A percentile compares a stretch with the other conserved stretches of the same genome.
Evolutionary conservation across 352 stramenopile genomes (phyloP).

Genomic region (Globisporangium orthogonon): DNA sequence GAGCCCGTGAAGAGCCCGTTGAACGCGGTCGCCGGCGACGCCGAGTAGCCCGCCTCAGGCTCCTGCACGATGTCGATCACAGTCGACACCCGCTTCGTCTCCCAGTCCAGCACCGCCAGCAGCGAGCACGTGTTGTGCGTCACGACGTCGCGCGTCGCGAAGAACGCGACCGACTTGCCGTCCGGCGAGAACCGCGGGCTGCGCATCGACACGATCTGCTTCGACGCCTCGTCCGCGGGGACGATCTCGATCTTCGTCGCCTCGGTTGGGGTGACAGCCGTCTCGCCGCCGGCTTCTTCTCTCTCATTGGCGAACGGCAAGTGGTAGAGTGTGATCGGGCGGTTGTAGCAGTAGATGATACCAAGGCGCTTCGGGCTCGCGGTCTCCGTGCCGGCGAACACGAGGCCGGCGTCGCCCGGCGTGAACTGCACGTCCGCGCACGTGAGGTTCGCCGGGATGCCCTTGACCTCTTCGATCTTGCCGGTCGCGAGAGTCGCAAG

Average conservation of each 20-base stretch:
- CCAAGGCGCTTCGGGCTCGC: constrained; percentile 53
- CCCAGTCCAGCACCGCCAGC: constrained; percentile 57
- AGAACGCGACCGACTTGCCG: constrained; percentile 58
- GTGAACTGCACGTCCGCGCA: constrained; percentile 67
- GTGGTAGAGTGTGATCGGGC: constrained; percentile 59
- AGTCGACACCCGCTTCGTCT: constrained; percentile 46
- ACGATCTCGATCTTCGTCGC: constrained; percentile 37
- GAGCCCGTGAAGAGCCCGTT: constrained; percentile 64
- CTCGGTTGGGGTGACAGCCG: constrained; percentile 8
- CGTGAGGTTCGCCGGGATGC: constrained; percentile 42
- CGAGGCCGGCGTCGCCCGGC: constrained; percentile 39
- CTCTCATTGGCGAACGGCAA: constrained; percentile 18
- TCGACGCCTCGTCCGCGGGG: constrained; percentile 25
- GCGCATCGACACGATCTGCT: constrained; percentile 39
- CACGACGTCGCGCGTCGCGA: constrained; percentile 55
- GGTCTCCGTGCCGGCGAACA: constrained; percentile 62
- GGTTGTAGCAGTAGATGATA: constrained; percentile 87
- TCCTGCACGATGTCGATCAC: constrained; percentile 61
- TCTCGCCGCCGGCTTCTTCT: constrained; percentile 17
- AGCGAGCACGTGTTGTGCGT: constrained; percentile 76
- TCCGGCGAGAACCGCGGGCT: constrained; percentile 65
- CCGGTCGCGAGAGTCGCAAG: constrained; percentile 50
- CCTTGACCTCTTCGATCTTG: constrained; percentile 60
- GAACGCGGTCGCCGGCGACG: constrained; percentile 42
- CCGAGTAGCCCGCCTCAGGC: constrained; percentile 23